A percentile compares a stretch with the other conserved stretches of the same genome.
Evolutionary conservation across 257 asterid species (phyloP).

Genomic region (Striga asiatica): DNA sequence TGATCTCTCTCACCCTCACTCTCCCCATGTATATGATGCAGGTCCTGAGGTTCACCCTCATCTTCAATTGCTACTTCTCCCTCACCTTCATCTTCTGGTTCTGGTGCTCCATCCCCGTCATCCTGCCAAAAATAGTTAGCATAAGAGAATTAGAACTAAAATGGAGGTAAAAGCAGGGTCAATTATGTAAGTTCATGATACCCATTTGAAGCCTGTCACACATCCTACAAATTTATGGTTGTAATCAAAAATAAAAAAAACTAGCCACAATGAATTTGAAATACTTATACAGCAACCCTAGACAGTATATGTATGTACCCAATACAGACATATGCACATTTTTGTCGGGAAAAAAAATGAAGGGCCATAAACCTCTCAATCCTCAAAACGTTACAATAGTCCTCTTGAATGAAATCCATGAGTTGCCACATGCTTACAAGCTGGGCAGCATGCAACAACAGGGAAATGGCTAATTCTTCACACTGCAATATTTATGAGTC

Average conservation of each 20-base stretch:
- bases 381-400: background rate
- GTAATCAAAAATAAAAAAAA: background rate
- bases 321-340: background rate
- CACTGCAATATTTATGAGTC: background rate
- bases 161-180: slow-evolving; percentile 1
- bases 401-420: background rate
- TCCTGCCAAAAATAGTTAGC: slow-evolving; percentile 25
- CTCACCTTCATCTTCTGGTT: slow-evolving; percentile 58
- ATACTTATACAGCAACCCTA: background rate
- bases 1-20: slow-evolving; percentile 79
- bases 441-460: background rate
- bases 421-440: background rate
- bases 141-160: background rate
- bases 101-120: slow-evolving; percentile 63
- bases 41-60: slow-evolving; percentile 63
- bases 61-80: slow-evolving; percentile 67
- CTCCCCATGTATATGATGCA: slow-evolving; percentile 49
- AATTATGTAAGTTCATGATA: background rate
- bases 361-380: background rate
- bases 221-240: background rate
- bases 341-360: background rate
- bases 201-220: background rate
- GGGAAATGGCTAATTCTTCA: background rate
- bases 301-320: no score
- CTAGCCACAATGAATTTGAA: background rate